Evolutionary conservation across 2,329 filamentous ascomycete species (phyloP).

Genomic region (Colletotrichum cordylinicola): DNA sequence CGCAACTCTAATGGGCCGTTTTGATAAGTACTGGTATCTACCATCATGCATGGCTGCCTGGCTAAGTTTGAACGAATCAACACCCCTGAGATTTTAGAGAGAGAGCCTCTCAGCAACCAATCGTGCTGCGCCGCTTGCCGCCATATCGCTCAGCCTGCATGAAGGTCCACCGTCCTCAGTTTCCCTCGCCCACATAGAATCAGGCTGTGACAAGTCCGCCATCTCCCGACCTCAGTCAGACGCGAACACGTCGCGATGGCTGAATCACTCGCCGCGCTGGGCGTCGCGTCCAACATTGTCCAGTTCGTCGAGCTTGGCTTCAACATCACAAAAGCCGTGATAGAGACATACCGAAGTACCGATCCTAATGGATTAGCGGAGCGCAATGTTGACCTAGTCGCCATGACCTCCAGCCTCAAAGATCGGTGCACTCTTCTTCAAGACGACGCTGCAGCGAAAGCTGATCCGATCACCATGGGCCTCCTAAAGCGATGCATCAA

Average conservation of each 20-base stretch:
- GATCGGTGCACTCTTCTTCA: not conserved
- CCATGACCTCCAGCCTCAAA: not conserved
- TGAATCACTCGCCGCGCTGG: slow-evolving; percentile 38
- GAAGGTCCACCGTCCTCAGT: not conserved
- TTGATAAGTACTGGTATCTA: too few species aligned
- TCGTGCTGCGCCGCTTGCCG: not conserved
- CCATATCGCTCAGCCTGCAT: not conserved
- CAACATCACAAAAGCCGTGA: not conserved
- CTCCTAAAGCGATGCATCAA: not conserved
- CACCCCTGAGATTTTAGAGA: too few species aligned
- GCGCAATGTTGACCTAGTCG: not conserved
- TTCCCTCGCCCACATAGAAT: not conserved
- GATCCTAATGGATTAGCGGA: not conserved
- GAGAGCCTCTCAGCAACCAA: too few species aligned
- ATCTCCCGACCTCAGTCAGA: not conserved
- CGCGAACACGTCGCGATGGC: not conserved
- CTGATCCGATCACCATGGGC: not conserved
- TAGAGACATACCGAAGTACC: not conserved
- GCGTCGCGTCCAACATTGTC: slow-evolving; percentile 35
- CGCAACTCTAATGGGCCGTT: too few species aligned
- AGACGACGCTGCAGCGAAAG: not conserved
- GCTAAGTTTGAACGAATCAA: too few species aligned
- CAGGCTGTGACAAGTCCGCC: not conserved
- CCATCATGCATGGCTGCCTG: too few species aligned
- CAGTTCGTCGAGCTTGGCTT: slow-evolving; percentile 11